Base-by-base conservation (phyloP, 2,329 filamentous ascomycete genomes). In the Leptosphaerulina australis region DNA sequence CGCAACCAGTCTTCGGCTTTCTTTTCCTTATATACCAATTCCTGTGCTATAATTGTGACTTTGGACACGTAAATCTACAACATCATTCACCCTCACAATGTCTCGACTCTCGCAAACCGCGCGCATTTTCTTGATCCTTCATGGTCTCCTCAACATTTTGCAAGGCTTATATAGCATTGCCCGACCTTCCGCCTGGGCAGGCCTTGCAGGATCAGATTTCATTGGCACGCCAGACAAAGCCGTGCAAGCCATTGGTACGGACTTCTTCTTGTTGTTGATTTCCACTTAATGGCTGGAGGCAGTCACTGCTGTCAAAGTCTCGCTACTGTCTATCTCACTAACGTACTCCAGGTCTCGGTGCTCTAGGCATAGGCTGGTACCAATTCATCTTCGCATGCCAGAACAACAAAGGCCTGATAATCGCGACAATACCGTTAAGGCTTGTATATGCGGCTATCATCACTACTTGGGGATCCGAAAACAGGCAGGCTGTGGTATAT, bases 271-370 rank as follows among this genome's bases (percentile, higher is more conserved):
- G 11, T 6, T 11, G 5, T 11, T 25, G 5, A 25, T 25, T 11
- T 11, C 11, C 24, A 6, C 15, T n/a, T n/a, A 18, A 36, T 10
- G 22, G 22, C 18, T 28, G 17, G 31, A 25, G 24, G 12, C 18
- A 24, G 5, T 31, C 18, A 31, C 26, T 17, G 7, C 6, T 2
- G n/a, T n/a, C n/a, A n/a, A n/a, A n/a, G n/a, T n/a, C n/a, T n/a
- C n/a, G n/a, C n/a, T n/a, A n/a, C n/a, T n/a, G n/a, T n/a, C n/a
- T n/a, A n/a, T n/a, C n/a, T n/a, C n/a, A n/a, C n/a, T n/a, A n/a
- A n/a, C n/a, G n/a, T n/a, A n/a, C n/a, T n/a, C n/a, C 21, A 58
- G 57, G 57, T 14, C 46, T 60, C 2, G 52, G 52, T 9, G 41
- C 28, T 2, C 24, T 60, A n/a, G 52, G 46, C 24, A 40, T 60